Evolutionary conservation across 257 asterid species (phyloP), one percentile per base, ranked within the genome.

Genomic region (Ophiorrhiza pumila): DNA sequence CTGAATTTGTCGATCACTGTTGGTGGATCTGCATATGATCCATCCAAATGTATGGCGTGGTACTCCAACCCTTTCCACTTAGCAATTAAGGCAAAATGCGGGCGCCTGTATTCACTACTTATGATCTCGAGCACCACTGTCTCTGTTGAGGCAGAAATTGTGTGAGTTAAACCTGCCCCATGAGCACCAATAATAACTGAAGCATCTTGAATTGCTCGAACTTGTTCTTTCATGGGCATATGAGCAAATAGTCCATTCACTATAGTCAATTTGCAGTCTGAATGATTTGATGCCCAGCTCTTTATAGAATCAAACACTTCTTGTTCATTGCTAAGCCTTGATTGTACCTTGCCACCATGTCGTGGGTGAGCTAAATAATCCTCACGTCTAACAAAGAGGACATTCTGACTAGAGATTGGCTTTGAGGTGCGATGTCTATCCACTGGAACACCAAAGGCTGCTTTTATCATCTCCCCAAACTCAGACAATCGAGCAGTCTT

Each of bases 161-260:
- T 87, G 71, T 95, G 99, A 39, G 99, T 92, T 49, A 95, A 78
- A 42, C 99, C 99, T 1, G 99, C 99, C n/a, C 99, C 99, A 53
- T 95, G 99, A 69, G 99, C 99, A 9, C 99, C 98, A 0, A 90
- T 52, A 31, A 95, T 90, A 42, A 95, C 97, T 0, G 83, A 84
- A 46, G 98, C 97, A 71, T 92, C 97, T 79, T 86, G 93, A 65
- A 95, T 92, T 57, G 96, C 96, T 63, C 88, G 84, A 60, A 95
- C 82, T 79, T 95, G 99, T 77, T 95, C 99, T 85, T 90, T 95
- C 97, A 95, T 92, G 46, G 91, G 73, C 99, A 92, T 92, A 77
- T 95, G 99, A 1, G 96, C 99, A 60, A 95, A 95, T n/a, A 83
- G 69, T 47, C 99, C 99, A 17, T 95, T 92, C 15, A 89, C 82